phyloP scores from a whole-genome alignment of 805 yeast species.

The Saccharomycopsis synnaedendra region DNA sequence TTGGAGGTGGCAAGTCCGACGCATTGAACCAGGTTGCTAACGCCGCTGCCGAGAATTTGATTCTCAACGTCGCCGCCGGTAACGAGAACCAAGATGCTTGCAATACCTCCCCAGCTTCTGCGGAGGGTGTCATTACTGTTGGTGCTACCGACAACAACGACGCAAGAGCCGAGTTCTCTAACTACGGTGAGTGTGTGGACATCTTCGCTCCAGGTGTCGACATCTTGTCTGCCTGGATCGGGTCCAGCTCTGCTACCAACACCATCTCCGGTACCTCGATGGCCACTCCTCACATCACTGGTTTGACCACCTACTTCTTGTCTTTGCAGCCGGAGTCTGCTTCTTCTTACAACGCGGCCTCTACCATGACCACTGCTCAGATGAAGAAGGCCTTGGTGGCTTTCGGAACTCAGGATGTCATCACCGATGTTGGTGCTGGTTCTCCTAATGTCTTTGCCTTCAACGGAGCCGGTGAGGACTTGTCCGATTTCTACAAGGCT shows the following conservation, averaged over 20 bases:
- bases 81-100: constrained; percentile 52
- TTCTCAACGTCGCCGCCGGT: constrained; percentile 56
- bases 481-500: constrained; percentile 46
- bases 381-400: constrained; percentile 64
- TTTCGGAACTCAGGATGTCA: constrained; percentile 48
- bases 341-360: constrained; percentile 36
- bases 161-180: constrained; percentile 39
- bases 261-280: constrained; percentile 51
- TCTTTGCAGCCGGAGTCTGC: constrained; percentile 66
- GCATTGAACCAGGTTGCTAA: constrained; percentile 49
- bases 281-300: constrained; percentile 55
- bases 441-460: constrained; percentile 68
- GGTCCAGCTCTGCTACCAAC: constrained; percentile 36
- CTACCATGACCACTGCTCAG: constrained; percentile 56
- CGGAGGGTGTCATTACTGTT: constrained; percentile 42
- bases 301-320: constrained; percentile 43
- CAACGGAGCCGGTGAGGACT: constrained; percentile 72
- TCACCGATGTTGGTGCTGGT: constrained; percentile 49
- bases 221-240: constrained; percentile 44
- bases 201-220: constrained; percentile 47
- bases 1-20: constrained; percentile 47
- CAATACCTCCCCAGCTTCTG: constrained; percentile 46
- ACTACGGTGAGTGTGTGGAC: constrained; percentile 42
- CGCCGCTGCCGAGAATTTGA: constrained; percentile 40
- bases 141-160: constrained; percentile 37